These are phyloP conservation scores for Primulina tabacum DNA, from an alignment of 257 asterid genomes.

Conservation along the genomic window DNA sequence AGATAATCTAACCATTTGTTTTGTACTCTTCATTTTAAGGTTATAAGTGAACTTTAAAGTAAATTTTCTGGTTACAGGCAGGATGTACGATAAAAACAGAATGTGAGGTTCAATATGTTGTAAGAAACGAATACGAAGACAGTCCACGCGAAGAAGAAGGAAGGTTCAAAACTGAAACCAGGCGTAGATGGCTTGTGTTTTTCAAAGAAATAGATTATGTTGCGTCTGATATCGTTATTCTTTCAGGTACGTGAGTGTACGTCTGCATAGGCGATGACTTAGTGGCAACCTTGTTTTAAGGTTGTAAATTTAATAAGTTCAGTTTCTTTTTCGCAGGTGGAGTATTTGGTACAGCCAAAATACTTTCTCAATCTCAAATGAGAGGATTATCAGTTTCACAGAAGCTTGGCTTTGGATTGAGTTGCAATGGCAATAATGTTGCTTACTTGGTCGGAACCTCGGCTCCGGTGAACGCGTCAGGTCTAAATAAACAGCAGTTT, in stretches of 20 bases:
- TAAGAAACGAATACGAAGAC: slow-evolving; percentile 27
- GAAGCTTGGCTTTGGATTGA: slow-evolving; percentile 47
- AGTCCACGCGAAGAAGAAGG: slow-evolving; percentile 9
- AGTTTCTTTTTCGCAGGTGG: neutral
- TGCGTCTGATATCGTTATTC: slow-evolving; percentile 41
- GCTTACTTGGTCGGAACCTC: slow-evolving; percentile 48
- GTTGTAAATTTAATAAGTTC: neutral
- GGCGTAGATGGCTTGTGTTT: slow-evolving; percentile 44
- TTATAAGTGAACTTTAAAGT: neutral
- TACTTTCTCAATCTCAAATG: slow-evolving; percentile 4
- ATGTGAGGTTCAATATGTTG: slow-evolving; percentile 48
- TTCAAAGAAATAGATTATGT: slow-evolving; percentile 43
- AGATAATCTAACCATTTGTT: no score
- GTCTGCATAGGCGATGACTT: neutral
- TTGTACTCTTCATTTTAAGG: no score
- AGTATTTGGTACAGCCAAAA: neutral
- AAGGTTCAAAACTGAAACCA: slow-evolving; percentile 17
- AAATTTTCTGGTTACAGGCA: slow-evolving; percentile 33
- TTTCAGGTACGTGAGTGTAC: slow-evolving; percentile 65
- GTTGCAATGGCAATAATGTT: slow-evolving; percentile 56
- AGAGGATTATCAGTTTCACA: slow-evolving; percentile 5
- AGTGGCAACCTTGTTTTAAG: neutral
- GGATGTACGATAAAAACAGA: slow-evolving; percentile 51
- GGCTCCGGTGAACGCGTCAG: slow-evolving; percentile 47
- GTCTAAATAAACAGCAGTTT: slow-evolving; percentile 34